Evolutionary conservation across 495 filamentous ascomycete species (phyloP), one percentile per base, ranked within the genome.

Genomic region (Talaromyces thailandensis): DNA sequence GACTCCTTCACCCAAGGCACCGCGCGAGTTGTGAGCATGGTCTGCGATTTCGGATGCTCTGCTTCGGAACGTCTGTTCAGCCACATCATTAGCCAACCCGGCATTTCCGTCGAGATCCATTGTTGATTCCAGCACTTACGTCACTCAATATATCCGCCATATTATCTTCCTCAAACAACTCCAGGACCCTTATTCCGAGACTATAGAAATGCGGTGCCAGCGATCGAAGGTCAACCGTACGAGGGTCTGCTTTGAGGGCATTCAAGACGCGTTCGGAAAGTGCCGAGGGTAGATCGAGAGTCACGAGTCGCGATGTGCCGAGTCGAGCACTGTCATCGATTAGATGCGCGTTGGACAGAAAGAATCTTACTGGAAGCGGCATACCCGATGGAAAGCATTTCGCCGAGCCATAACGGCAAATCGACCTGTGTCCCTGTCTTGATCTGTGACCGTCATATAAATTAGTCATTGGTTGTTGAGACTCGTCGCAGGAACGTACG

Each of bases 321-420:
- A 85, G 73, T 31, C 84, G 81, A 48, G 76, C 75, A 58, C 77
- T 79, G 14, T 16, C 52, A 2, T 14, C 4, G 37, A 53, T 68
- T 43, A 67, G 62, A 53, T 6, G 35, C 35, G 62, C 21, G 21
- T 21, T 4, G 2, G 29, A 37, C 23, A 60, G 16, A 60, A 8
- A 60, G 9, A 3, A 48, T 21, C n/a, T n/a, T n/a, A n/a, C n/a
- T n/a, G n/a, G n/a, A 52, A 23, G 21, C 24, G 11, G 14, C 23
- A 9, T 71, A 85, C 81, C 88, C 88, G 52, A 96, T 88, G 51
- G 91, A 93, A 28, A 98, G 88, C 82, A 96, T 93, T 75, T 96
- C 91, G 62, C 89, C 91, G n/a, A 98, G 86, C 95, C 95, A 98
- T 71, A 98, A 80, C 37, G 94, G 95, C 1, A 98, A 85, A 62